These are phyloP conservation scores for Evernia prunastri DNA, from an alignment of 495 filamentous ascomycete genomes.

Conservation along the genomic window DNA sequence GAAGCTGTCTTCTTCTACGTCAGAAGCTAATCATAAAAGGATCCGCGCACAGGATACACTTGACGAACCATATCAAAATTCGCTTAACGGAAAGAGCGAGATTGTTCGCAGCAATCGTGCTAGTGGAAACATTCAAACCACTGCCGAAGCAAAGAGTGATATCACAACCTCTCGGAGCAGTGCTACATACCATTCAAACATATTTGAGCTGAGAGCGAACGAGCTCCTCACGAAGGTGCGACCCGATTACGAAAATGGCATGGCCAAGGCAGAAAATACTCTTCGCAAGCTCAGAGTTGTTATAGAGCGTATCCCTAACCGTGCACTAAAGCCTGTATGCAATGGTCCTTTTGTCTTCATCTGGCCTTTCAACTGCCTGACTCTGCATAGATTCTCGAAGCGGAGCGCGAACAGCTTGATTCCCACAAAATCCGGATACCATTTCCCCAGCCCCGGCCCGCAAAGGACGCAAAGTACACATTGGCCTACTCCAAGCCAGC, in stretches of 20 bases:
- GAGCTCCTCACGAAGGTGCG: slow-evolving; percentile 67
- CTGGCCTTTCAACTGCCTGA: neutral
- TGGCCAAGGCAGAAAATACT: slow-evolving; percentile 57
- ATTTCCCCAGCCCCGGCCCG: slow-evolving; percentile 71
- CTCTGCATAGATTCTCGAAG: slow-evolving; percentile 51
- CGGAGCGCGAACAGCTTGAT: slow-evolving; percentile 59
- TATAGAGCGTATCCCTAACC: slow-evolving; percentile 64
- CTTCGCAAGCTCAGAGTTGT: slow-evolving; percentile 64
- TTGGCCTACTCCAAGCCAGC: slow-evolving; percentile 68
- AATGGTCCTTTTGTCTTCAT: neutral
- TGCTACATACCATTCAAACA: slow-evolving; percentile 53
- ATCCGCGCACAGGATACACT: neutral
- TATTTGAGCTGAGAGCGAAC: slow-evolving; percentile 84
- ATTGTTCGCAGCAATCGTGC: neutral
- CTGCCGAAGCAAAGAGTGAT: neutral
- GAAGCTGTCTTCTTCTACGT: neutral
- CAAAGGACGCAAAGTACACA: slow-evolving; percentile 68
- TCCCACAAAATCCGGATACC: slow-evolving; percentile 62
- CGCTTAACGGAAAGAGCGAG: neutral
- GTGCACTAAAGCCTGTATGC: slow-evolving; percentile 49
- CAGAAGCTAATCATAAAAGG: neutral
- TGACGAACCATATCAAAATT: neutral
- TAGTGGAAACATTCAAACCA: neutral
- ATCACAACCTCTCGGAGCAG: neutral
- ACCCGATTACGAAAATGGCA: slow-evolving; percentile 59